Evolutionary conservation across 306 rosid species (phyloP).

Genomic region (Psophocarpus tetragonolobus): DNA sequence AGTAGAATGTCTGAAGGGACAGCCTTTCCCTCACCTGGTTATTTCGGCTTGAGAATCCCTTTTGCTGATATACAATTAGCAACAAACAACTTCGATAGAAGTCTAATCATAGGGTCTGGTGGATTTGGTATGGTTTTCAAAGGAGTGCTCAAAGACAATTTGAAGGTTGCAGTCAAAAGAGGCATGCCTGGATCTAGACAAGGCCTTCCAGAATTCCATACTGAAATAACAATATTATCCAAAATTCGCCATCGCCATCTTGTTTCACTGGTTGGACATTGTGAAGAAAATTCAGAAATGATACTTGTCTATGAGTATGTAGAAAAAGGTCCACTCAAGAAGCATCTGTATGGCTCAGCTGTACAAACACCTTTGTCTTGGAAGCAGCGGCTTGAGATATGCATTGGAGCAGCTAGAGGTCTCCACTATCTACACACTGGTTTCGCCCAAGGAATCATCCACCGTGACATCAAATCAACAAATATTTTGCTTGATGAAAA

Average conservation of each 20-base stretch:
- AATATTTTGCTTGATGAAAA: slow-evolving; percentile 79
- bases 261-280: slow-evolving; percentile 82
- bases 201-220: slow-evolving; percentile 91
- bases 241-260: slow-evolving; percentile 86
- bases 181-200: slow-evolving; percentile 90
- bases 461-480: slow-evolving; percentile 91
- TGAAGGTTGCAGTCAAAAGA: slow-evolving; percentile 84
- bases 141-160: slow-evolving; percentile 66
- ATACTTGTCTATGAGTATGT: slow-evolving; percentile 84
- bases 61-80: slow-evolving; percentile 71
- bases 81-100: slow-evolving; percentile 72
- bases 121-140: slow-evolving; percentile 88
- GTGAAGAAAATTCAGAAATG: slow-evolving; percentile 94
- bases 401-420: slow-evolving; percentile 91
- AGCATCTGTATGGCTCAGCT: slow-evolving; percentile 67
- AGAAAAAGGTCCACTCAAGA: slow-evolving; percentile 82
- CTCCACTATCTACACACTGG: slow-evolving; percentile 96
- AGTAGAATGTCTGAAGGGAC: slow-evolving; percentile 74
- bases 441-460: slow-evolving; percentile 84
- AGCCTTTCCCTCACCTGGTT: slow-evolving; percentile 61
- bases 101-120: slow-evolving; percentile 74
- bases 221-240: slow-evolving; percentile 75
- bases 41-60: slow-evolving; percentile 62
- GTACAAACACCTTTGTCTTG: slow-evolving; percentile 62
- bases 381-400: slow-evolving; percentile 88